Percentiles rank a stretch among this genome's conserved stretches.
phyloP scores from a whole-genome alignment of 1,139 yeast genomes.

The Pichia sp. region DNA sequence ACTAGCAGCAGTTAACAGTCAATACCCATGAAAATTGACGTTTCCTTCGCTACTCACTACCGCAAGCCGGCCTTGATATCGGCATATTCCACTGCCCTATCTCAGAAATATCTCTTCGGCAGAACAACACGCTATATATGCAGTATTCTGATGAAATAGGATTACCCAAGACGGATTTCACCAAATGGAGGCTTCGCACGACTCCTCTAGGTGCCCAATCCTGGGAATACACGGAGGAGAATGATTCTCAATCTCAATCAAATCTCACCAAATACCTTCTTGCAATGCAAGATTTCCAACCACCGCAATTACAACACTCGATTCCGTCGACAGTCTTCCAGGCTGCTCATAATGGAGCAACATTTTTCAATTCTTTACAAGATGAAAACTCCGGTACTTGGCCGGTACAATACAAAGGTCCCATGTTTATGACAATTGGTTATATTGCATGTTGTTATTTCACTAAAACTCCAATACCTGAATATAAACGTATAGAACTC shows the following conservation, averaged over 20 bases:
- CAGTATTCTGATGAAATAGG: conserved; percentile 57
- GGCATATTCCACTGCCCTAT: no score
- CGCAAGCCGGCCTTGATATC: no score
- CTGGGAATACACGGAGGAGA: conserved; percentile 60
- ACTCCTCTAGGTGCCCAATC: conserved; percentile 69
- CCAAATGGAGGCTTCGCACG: conserved; percentile 68
- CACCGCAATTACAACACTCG: conserved; percentile 4
- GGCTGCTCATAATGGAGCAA: conserved; percentile 70
- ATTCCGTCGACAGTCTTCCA: conserved; percentile 41
- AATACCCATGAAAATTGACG: no score
- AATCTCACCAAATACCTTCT: conserved; percentile 53
- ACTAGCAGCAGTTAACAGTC: no score
- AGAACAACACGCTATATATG: no score
- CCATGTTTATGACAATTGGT: conserved; percentile 95
- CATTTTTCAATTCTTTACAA: conserved; percentile 61
- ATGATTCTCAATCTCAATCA: conserved; percentile 42
- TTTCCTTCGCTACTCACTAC: no score
- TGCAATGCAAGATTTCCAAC: conserved; percentile 23
- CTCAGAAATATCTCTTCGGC: no score
- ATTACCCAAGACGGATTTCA: conserved; percentile 59
- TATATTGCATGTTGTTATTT: conserved; percentile 71
- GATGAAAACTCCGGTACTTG: conserved; percentile 71
- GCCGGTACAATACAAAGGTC: conserved; percentile 94
- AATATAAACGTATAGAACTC: conserved; percentile 59
- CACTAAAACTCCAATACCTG: conserved; percentile 61